Base-by-base conservation (phyloP, 2,329 filamentous ascomycete species). In the Arthrobotrys musiformis region DNA sequence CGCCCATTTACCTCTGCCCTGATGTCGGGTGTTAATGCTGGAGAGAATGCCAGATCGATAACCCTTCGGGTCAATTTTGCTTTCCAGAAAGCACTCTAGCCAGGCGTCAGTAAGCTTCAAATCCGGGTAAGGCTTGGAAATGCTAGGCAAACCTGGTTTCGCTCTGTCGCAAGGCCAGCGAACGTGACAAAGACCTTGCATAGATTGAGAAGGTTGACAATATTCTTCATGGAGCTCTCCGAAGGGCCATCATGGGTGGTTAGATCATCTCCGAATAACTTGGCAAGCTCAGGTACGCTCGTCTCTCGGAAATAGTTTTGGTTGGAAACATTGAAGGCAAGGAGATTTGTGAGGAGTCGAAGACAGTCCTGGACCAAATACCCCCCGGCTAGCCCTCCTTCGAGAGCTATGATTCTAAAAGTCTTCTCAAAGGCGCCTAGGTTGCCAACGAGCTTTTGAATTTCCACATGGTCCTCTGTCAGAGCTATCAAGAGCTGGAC, bases 361-460 rank as follows among this genome's bases (percentile, higher is more conserved):
- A 99, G 86, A 80, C 94, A 97, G 83, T 99, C 95, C 83, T 98
- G 94, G 2, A 97, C 92, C 11, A 92, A 89, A 78, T 94, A 91
- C 46, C 92, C 93, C 15, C 95, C 95, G 80, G 96, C 90, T 3
- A 99, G 85, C 1, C 91, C 91, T 0, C 95, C 95, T 81, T 99
- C 95, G 0, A 87, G 86, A 79, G 91, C 88, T 64, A 99, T 92
- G 64, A 98, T 90, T 50, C 87, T 87, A 82, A 98, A 97, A 26
- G 96, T 86, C 48, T 91, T 90, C 78, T 95, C 93, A 81, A 97
- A 98, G 0, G 94, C 93, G 86, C 93, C 94, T 81, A 97, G 93
- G 80, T 97, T 98, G 0, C 93, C 95, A 24, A 98, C 94, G 1
- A 98, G 87, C 83, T 98, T 98, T 82, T 98, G 94, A 63, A 99